These are phyloP conservation scores for Steccherinum ochraceum DNA, from an alignment of 768 basidiomycete species.

Conservation along the genomic window DNA sequence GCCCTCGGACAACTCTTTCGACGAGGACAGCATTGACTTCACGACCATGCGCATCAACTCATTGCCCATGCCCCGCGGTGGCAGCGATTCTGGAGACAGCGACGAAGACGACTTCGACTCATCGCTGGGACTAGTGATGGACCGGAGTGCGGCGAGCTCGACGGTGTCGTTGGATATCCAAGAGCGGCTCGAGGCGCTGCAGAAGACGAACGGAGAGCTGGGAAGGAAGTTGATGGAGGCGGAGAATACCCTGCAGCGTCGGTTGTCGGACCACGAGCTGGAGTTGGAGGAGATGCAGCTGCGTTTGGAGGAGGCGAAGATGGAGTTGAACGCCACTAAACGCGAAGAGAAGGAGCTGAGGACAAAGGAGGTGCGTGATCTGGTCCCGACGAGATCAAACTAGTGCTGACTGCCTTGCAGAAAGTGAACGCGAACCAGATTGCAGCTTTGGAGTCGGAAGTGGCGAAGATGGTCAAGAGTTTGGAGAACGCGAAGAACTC, in stretches of 20 bases:
- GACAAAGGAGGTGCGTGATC: constrained; percentile 72
- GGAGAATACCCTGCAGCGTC: constrained; percentile 59
- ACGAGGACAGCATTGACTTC: constrained; percentile 29
- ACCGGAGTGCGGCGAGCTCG: constrained; percentile 51
- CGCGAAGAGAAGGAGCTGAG: constrained; percentile 92
- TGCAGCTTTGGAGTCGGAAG: constrained; percentile 65
- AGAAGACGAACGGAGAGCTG: constrained; percentile 71
- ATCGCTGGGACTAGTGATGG: constrained; percentile 52
- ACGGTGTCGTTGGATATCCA: constrained; percentile 63
- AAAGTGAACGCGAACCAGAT: constrained; percentile 64
- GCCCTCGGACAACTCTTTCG: constrained; percentile 32
- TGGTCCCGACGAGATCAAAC: constrained; percentile 1
- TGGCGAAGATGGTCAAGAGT: constrained; percentile 65
- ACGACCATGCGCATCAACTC: constrained; percentile 39
- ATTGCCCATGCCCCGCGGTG: constrained; percentile 52
- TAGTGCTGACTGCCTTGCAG: constrained; percentile 30
- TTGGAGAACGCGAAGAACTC: constrained; percentile 69
- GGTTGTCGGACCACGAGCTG: constrained; percentile 71
- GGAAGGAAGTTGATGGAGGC: constrained; percentile 68
- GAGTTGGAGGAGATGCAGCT: constrained; percentile 77
- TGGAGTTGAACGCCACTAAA: constrained; percentile 73
- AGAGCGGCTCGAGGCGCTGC: constrained; percentile 70
- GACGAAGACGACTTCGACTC: constrained; percentile 49
- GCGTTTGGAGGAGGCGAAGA: constrained; percentile 68
- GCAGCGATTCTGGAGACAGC: constrained; percentile 34